phyloP scores from a whole-genome alignment of 164 flowering plant species.

The Stephania cephalantha region DNA sequence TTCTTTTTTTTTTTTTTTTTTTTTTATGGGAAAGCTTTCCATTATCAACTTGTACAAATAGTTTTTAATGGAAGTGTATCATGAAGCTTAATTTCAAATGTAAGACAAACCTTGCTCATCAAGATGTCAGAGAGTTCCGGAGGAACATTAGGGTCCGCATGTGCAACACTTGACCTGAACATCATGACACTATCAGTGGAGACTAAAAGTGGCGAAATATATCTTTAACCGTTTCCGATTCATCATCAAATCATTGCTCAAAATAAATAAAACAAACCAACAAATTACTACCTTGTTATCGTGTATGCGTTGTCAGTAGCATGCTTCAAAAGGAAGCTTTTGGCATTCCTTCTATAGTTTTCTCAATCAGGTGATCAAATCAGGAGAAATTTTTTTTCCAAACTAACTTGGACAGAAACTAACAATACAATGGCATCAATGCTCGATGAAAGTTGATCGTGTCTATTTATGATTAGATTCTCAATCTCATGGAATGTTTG shows the following conservation, averaged over 20 bases:
- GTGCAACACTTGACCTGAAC: conserved; percentile 16
- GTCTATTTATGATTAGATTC: not conserved
- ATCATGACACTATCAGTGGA: not conserved
- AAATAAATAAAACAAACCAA: not conserved
- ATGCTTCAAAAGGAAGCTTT: not conserved
- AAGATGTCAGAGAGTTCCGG: conserved; percentile 22
- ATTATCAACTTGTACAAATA: not conserved
- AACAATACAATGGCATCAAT: not conserved
- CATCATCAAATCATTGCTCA: not conserved
- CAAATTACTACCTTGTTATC: not conserved
- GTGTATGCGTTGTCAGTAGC: not conserved
- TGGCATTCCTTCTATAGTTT: not conserved
- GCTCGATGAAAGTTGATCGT: not conserved
- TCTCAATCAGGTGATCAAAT: not conserved
- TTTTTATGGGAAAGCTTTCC: too few relatives aligned
- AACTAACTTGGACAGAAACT: not conserved
- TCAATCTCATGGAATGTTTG: not conserved
- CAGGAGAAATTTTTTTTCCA: not conserved
- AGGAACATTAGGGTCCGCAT: conserved; percentile 12
- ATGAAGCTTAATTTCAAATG: not conserved
- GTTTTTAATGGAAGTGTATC: not conserved
- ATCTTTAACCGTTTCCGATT: not conserved
- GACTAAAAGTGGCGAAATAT: not conserved
- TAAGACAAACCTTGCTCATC: conserved; percentile 19
- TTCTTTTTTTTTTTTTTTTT: too few relatives aligned